These are phyloP conservation scores for Irpex sp. DNA, from an alignment of 1,284 basidiomycete species.

Conservation along the genomic window DNA sequence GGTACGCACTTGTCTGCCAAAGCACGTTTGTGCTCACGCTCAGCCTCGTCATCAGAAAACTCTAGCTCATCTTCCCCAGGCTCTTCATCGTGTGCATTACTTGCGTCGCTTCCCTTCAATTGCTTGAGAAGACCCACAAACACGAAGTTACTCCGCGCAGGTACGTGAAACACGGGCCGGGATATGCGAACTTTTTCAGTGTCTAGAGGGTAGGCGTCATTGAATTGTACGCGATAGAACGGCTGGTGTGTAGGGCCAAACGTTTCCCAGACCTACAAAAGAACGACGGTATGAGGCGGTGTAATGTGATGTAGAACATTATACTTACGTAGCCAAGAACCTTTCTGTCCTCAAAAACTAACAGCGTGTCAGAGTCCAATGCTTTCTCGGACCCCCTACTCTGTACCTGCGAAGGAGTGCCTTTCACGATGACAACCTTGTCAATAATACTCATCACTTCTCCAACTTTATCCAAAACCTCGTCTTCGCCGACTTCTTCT, in stretches of 20 bases:
- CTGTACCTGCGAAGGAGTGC: constrained; percentile 38
- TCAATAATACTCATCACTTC: constrained; percentile 69
- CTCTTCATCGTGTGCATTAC: constrained; percentile 88
- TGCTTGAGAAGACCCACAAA: constrained; percentile 62
- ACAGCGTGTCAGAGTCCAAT: constrained; percentile 79
- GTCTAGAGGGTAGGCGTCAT: constrained; percentile 50
- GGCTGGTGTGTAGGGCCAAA: constrained; percentile 86
- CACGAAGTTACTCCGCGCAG: constrained; percentile 71
- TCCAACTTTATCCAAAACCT: constrained; percentile 60
- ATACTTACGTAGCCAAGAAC: constrained; percentile 76
- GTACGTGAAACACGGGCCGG: constrained; percentile 72
- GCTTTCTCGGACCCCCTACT: constrained; percentile 49
- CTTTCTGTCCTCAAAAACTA: constrained; percentile 79
- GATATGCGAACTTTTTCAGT: constrained; percentile 45
- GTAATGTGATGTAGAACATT: neutral
- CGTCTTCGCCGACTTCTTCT: constrained; percentile 45
- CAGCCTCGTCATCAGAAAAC: constrained; percentile 88
- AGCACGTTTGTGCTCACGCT: constrained; percentile 59
- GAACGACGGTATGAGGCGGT: neutral
- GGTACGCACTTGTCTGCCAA: constrained; percentile 47
- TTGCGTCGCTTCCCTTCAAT: constrained; percentile 84
- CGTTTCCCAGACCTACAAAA: constrained; percentile 74
- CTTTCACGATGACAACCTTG: constrained; percentile 66
- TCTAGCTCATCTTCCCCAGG: constrained; percentile 81
- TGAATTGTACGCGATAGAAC: constrained; percentile 77